These are phyloP conservation scores for Cladosporium sp. DNA, from an alignment of 2,329 filamentous ascomycete species.

Conservation along the genomic window DNA sequence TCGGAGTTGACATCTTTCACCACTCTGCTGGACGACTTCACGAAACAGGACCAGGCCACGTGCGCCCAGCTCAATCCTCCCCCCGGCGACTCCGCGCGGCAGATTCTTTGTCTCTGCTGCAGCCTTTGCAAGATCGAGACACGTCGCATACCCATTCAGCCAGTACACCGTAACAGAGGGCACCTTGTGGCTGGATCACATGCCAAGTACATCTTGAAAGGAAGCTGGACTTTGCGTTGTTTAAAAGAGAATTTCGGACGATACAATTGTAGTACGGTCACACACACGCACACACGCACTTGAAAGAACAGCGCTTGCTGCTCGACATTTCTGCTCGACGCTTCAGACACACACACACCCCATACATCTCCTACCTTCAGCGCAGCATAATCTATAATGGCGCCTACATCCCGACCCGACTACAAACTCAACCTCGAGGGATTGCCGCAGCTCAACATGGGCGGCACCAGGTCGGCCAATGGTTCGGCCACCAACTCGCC, in stretches of 20 bases:
- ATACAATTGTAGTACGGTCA: slow-evolving; percentile 14
- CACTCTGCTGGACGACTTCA: neutral
- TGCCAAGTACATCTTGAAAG: slow-evolving; percentile 18
- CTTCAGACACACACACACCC: neutral
- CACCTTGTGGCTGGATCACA: slow-evolving; percentile 13
- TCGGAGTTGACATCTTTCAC: neutral
- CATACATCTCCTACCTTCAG: slow-evolving; percentile 1
- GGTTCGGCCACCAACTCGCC: slow-evolving; percentile 78
- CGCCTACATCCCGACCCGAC: slow-evolving; percentile 73
- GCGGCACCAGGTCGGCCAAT: slow-evolving; percentile 69
- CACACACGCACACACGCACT: too few relatives aligned
- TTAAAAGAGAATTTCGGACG: slow-evolving; percentile 10
- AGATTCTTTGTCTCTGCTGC: slow-evolving; percentile 4
- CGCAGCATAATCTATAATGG: slow-evolving; percentile 66
- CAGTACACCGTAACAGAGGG: neutral
- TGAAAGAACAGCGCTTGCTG: slow-evolving; percentile 15
- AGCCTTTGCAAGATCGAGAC: slow-evolving; percentile 5
- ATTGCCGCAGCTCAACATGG: slow-evolving; percentile 62
- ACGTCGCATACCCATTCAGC: neutral
- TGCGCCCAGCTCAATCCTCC: neutral
- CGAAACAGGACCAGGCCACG: neutral
- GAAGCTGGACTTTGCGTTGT: slow-evolving; percentile 6
- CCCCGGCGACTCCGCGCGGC: neutral
- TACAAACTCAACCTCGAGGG: slow-evolving; percentile 80
- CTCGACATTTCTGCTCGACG: neutral